These are phyloP conservation scores for Boletellus deceptivus DNA, from an alignment of 1,284 basidiomycete genomes.

Conservation along the genomic window DNA sequence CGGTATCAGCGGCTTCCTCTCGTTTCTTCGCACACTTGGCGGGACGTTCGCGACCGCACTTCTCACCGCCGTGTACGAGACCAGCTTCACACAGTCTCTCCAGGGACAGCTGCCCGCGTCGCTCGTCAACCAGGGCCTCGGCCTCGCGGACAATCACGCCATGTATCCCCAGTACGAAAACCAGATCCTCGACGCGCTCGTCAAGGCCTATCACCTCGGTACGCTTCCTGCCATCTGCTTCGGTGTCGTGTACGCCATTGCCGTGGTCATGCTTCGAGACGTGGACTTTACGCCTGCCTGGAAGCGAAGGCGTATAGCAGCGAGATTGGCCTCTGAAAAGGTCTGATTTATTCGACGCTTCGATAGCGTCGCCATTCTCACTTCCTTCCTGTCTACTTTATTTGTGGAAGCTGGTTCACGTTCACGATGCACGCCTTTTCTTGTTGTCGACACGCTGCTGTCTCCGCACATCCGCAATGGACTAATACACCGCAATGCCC, in stretches of 20 bases:
- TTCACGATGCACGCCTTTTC: conserved; percentile 2
- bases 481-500: not conserved
- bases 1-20: conserved; percentile 37
- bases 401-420: conserved; percentile 6
- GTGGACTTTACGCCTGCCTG: conserved; percentile 34
- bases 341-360: conserved; percentile 21
- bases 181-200: conserved; percentile 32
- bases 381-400: conserved; percentile 15
- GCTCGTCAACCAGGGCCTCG: conserved; percentile 31
- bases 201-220: conserved; percentile 34
- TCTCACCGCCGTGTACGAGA: conserved; percentile 33
- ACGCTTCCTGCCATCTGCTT: conserved; percentile 34
- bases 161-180: conserved; percentile 34
- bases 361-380: conserved; percentile 5
- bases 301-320: conserved; percentile 33
- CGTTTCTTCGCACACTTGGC: conserved; percentile 33
- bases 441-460: not conserved
- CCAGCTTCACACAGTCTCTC: conserved; percentile 31
- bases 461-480: not conserved
- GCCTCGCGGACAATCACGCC: conserved; percentile 28
- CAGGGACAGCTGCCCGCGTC: conserved; percentile 27
- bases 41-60: conserved; percentile 38
- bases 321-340: conserved; percentile 22
- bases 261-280: conserved; percentile 31
- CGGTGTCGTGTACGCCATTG: conserved; percentile 31